Base-by-base conservation (phyloP, 129 eudicot species). In the Silybum marianum region DNA sequence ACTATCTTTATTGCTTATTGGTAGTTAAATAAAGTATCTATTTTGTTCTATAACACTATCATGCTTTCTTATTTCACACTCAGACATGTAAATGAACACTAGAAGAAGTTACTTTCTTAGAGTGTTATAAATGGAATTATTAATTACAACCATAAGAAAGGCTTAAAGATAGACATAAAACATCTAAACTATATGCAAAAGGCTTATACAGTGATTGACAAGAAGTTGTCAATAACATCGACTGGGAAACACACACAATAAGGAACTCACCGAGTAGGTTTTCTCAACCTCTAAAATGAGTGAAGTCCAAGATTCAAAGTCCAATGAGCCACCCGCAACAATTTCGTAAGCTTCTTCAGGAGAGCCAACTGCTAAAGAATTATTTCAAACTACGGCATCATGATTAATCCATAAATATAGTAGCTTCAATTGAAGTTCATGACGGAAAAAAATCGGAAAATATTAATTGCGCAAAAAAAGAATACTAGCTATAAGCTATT, bases 271-370 rank as follows among this genome's bases (percentile, higher is more conserved):
- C 7, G 87, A 76, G 78, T 85, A 79, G 70, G 73, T 79, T 78
- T 88, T 88, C 71, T 93, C 98, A 66, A 83, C 84, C 72, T 87
- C 87, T 38, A 86, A 74, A 81, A 93, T 88, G 82, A 93, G 80
- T 58, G 84, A 78, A 44, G 87, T 90, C 98, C 98, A 93, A 22
- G 95, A 60, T 75, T 88, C 88, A 30, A 90, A 91, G 87, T 89
- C 93, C 76, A 78, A 62, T 30, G 90, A 79, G 74, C 70, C 90
- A 40, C 81, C 77, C 44, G 83, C 76, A 77, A 80, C 84, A 63
- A 87, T 51, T 77, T 89, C 84, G 39, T 60, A 78, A 71, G 76
- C 88, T 73, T 83, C 86, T 74, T 88, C 88, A 65, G 81, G 82
- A n/a, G 82, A 81, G 63, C 78, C 85, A 88, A 42, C 90, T 84